Base-by-base conservation (phyloP, 495 filamentous ascomycete genomes). In the Penicillium daleae region DNA sequence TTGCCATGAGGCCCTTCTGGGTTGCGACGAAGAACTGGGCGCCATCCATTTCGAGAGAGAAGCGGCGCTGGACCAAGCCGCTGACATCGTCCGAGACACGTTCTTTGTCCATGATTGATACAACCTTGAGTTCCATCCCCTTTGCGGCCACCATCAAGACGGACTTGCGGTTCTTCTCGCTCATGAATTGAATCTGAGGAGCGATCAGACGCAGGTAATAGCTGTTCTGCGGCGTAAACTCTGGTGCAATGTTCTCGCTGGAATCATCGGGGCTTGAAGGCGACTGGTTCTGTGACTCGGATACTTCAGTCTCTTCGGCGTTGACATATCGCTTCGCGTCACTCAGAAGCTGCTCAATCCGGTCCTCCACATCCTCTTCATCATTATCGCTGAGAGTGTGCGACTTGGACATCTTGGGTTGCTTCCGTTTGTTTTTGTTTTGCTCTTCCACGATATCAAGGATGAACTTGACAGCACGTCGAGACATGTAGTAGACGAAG, bases 21-120 rank as follows among this genome's bases (percentile, higher is more conserved):
- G 92, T 93, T 7, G 95, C 96, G 56, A 98, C 95, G 70, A 98
- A 99, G 74, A 99, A 97, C 70, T 99, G 95, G 31, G 94, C 90
- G 64, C 92, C 95, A 71, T 98, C 94, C 88, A 97, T 96, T 57
- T 92, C 91, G 53, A 96, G 87, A 39, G 92, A 86, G 76, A 98
- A 97, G 22, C 94, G 91, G 26, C 92, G 90, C 66, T 98, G 96
- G 5, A 99, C 93, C 52, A 99, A 80, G 57, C 95, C 95, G 66
- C 91, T 95, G 66, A 99, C 92, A 74, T 93, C 90, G 71, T 99
- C 95, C 35, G 85, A 90, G 44, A 97, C 85, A 51, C 95, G 87
- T 64, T 92, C 89, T 72, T 96, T 97, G 73, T 99, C 95, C 89
- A 99, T 97, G 62, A 99, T 93, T 56, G 97, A 93, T 12, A 99